Percentiles rank a stretch among this genome's conserved stretches.
Conservation (phyloP, 495 filamentous ascomycete species). For the Thozetella sp. region DNA sequence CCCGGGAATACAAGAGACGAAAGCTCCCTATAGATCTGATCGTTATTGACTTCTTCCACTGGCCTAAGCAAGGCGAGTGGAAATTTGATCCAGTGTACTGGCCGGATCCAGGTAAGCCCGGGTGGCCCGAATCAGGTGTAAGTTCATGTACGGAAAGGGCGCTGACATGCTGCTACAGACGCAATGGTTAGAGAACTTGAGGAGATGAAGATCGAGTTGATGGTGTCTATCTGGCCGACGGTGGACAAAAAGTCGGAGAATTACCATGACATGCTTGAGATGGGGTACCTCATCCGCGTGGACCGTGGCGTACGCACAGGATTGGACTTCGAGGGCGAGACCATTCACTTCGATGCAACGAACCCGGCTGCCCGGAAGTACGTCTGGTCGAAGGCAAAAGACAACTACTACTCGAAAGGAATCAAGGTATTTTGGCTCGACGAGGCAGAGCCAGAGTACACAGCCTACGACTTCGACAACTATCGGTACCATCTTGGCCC, state of each 20-base stretch:
- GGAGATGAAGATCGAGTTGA: slow-evolving; percentile 52
- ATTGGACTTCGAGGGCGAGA: slow-evolving; percentile 56
- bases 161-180: slow-evolving; percentile 11
- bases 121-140: no score
- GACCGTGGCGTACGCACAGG: slow-evolving; percentile 53
- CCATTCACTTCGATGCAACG: slow-evolving; percentile 58
- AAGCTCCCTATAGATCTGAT: slow-evolving; percentile 56
- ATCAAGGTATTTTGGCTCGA: slow-evolving; percentile 64
- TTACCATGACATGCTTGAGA: slow-evolving; percentile 55
- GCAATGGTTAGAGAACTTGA: slow-evolving; percentile 60
- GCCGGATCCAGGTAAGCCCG: slow-evolving; percentile 46
- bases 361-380: slow-evolving; percentile 52
- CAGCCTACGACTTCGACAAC: slow-evolving; percentile 60
- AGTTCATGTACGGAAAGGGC: no score
- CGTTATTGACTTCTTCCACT: slow-evolving; percentile 64
- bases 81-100: slow-evolving; percentile 58
- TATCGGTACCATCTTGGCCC: slow-evolving; percentile 57
- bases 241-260: slow-evolving; percentile 54
- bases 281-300: slow-evolving; percentile 52
- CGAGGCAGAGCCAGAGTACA: slow-evolving; percentile 62
- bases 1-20: slow-evolving; percentile 52
- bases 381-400: slow-evolving; percentile 53
- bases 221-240: slow-evolving; percentile 62
- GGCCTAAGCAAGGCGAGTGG: slow-evolving; percentile 60
- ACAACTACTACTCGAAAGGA: slow-evolving; percentile 58